A percentile compares a stretch with the other conserved stretches of the same genome.
Evolutionary conservation across 768 basidiomycete species (phyloP).

Genomic region (Harrya chromipes): DNA sequence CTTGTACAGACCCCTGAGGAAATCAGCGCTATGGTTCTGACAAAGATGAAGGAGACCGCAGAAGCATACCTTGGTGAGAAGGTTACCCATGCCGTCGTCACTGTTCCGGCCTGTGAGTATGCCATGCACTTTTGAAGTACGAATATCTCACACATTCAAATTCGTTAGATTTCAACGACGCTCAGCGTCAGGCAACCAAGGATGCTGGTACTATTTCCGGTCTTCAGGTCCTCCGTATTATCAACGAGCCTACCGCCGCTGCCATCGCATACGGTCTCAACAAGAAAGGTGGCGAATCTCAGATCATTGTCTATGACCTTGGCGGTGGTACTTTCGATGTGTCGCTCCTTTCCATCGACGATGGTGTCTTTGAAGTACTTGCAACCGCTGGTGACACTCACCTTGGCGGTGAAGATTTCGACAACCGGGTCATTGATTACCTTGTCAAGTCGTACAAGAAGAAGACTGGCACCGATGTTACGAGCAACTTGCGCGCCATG

Average conservation of each 20-base stretch:
- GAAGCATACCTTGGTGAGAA: slow-evolving; percentile 96
- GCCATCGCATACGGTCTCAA: slow-evolving; percentile 98
- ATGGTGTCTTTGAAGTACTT: slow-evolving; percentile 87
- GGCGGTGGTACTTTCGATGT: slow-evolving; percentile 99
- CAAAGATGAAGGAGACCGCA: slow-evolving; percentile 99
- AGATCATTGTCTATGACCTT: slow-evolving; percentile 97
- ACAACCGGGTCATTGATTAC: slow-evolving; percentile 90
- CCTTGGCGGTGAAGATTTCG: slow-evolving; percentile 95
- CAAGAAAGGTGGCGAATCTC: slow-evolving; percentile 91
- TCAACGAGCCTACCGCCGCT: slow-evolving; percentile 97
- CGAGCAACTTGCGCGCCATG: slow-evolving; percentile 75
- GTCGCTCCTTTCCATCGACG: slow-evolving; percentile 91
- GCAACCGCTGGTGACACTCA: slow-evolving; percentile 94
- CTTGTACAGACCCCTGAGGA: slow-evolving; percentile 80
- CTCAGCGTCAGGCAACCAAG: slow-evolving; percentile 98
- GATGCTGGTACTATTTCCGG: slow-evolving; percentile 96
- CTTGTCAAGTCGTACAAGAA: slow-evolving; percentile 88
- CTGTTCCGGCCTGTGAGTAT: slow-evolving; percentile 88
- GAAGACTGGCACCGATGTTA: slow-evolving; percentile 85
- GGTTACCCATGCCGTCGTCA: slow-evolving; percentile 97
- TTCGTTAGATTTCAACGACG: slow-evolving; percentile 97
- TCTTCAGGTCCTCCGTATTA: slow-evolving; percentile 92
- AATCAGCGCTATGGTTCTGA: slow-evolving; percentile 92
- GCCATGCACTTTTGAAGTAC: background rate
- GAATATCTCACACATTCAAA: slow-evolving; percentile 15